phyloP scores from a whole-genome alignment of 495 filamentous ascomycete species.

The Jackrogersella multiformis region DNA sequence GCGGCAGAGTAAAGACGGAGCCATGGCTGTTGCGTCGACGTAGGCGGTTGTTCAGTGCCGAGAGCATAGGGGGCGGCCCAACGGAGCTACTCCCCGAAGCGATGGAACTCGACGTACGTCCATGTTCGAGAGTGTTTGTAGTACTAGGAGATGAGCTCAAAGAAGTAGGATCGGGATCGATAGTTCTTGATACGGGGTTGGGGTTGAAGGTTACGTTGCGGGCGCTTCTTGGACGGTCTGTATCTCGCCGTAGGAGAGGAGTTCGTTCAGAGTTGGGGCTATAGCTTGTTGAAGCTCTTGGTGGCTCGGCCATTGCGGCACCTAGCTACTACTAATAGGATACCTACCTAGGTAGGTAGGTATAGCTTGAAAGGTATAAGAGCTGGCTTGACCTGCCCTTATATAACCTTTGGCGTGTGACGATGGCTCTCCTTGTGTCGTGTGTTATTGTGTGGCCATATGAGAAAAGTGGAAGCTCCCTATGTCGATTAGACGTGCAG shows the following conservation, averaged over 20 bases:
- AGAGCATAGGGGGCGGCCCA: constrained; percentile 70
- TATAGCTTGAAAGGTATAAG: neutral
- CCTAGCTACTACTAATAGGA: neutral
- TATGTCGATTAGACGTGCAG: neutral
- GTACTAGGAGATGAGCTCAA: constrained; percentile 41
- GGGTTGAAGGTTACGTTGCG: constrained; percentile 62
- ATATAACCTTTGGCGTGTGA: neutral
- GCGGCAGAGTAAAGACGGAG: constrained; percentile 61
- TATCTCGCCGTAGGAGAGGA: constrained; percentile 53
- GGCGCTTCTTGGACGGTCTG: constrained; percentile 45
- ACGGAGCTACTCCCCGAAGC: constrained; percentile 16
- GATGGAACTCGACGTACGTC: constrained; percentile 28
- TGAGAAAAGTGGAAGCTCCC: neutral
- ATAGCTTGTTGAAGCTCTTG: constrained; percentile 35
- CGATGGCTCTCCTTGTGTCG: constrained; percentile 10
- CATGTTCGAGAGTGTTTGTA: constrained; percentile 25
- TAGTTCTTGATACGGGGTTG: constrained; percentile 60
- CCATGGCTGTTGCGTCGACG: constrained; percentile 85
- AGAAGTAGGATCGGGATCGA: constrained; percentile 54
- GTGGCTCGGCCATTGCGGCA: constrained; percentile 37
- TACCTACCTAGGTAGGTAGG: no score
- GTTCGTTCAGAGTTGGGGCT: constrained; percentile 42
- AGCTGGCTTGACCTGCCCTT: neutral
- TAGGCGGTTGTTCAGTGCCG: constrained; percentile 85
- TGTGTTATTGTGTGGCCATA: constrained; percentile 34